A percentile compares a stretch with the other conserved stretches of the same genome.
Conservation (phyloP, 257 asterid genomes). For the Capsicum pubescens region DNA sequence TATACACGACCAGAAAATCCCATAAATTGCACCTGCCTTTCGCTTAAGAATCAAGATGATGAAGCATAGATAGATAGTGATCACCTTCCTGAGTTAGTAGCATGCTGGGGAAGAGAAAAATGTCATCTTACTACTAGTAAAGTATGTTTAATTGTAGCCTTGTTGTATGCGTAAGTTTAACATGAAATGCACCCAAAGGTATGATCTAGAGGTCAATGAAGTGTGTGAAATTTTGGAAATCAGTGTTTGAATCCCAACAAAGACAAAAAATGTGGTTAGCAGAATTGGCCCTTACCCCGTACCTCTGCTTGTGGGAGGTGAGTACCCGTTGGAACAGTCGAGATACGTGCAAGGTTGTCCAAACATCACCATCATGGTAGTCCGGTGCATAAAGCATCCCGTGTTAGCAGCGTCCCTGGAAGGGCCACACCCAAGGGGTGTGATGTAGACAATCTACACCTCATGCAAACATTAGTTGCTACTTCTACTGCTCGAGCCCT, state of each 20-base stretch:
- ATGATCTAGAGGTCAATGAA: not conserved
- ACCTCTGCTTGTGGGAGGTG: too few species aligned
- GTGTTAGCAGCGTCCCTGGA: too few species aligned
- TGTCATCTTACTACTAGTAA: not conserved
- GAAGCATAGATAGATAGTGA: conserved; percentile 36
- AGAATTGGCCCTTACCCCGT: not conserved
- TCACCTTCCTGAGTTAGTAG: conserved; percentile 18
- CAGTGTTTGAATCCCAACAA: not conserved
- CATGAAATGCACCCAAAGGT: not conserved
- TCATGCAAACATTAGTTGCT: too few species aligned
- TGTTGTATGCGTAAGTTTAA: not conserved
- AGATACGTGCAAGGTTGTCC: not conserved
- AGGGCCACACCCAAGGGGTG: too few species aligned
- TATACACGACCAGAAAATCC: not conserved
- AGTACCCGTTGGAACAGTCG: not conserved
- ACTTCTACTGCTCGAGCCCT: too few species aligned
- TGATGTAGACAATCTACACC: too few species aligned
- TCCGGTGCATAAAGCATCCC: too few species aligned
- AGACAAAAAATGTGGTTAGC: not conserved
- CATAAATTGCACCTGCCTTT: not conserved
- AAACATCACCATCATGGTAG: not conserved
- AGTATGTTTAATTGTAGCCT: not conserved
- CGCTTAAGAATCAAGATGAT: not conserved
- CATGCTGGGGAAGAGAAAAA: not conserved
- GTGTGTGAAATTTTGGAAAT: not conserved